Evolutionary conservation across 2,329 filamentous ascomycete genomes (phyloP).

Genomic region (Colletotrichum paranaense): DNA sequence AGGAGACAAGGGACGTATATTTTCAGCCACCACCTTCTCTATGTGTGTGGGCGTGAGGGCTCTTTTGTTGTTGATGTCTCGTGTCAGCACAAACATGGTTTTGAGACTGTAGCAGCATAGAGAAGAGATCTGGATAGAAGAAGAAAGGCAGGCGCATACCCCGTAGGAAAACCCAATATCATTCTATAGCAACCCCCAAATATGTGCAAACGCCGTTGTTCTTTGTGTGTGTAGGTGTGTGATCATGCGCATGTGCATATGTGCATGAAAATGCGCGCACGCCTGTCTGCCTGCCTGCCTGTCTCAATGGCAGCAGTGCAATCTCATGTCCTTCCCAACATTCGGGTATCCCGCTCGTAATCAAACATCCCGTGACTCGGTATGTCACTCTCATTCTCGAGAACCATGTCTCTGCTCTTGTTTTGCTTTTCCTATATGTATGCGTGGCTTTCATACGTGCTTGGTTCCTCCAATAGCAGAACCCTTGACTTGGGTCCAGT

Average conservation of each 20-base stretch:
- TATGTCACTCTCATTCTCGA: slow-evolving; percentile 30
- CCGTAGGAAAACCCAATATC: slow-evolving; percentile 35
- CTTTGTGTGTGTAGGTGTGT: slow-evolving; percentile 9
- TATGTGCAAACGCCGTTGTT: slow-evolving; percentile 32
- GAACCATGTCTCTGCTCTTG: not conserved
- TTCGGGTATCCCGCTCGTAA: slow-evolving; percentile 33
- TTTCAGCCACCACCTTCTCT: not conserved
- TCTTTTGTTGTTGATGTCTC: slow-evolving; percentile 50
- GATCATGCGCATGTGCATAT: not conserved
- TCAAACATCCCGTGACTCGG: not conserved
- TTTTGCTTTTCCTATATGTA: not conserved
- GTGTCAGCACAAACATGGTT: slow-evolving; percentile 24
- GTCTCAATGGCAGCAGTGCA: slow-evolving; percentile 10
- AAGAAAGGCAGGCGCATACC: slow-evolving; percentile 36
- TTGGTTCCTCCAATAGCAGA: slow-evolving; percentile 87
- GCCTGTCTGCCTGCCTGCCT: not conserved
- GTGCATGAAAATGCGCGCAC: not conserved
- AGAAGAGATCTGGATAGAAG: slow-evolving; percentile 8
- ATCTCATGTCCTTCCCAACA: slow-evolving; percentile 24
- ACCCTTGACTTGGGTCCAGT: slow-evolving; percentile 92
- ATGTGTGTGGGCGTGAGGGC: slow-evolving; percentile 6
- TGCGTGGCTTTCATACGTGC: slow-evolving; percentile 61
- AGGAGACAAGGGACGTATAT: not conserved
- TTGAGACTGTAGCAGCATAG: not conserved
- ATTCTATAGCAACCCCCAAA: slow-evolving; percentile 37